Base-by-base conservation (phyloP, 345 rosid genomes). In the Syzygium aromaticum region DNA sequence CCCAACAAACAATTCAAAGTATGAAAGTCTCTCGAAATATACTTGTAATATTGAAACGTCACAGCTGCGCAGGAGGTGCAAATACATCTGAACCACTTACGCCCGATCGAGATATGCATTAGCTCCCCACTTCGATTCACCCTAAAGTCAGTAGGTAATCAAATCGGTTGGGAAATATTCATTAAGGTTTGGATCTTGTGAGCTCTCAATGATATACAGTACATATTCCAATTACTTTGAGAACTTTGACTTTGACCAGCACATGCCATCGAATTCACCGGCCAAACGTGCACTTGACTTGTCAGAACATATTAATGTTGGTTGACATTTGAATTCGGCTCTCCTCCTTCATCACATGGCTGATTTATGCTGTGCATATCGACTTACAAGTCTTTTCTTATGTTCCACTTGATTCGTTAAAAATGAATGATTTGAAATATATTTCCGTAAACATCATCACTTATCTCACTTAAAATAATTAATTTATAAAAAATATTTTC, bases 61-160 rank as follows among this genome's bases (percentile, higher is more conserved):
- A 61, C 0, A 8, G 73, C 73, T n/a, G 38, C 0, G 73, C 73
- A 61, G n/a, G 73, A 61, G 73, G 38, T 61, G 73, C 19, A 38
- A 8, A n/a, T 61, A 61, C 73, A 61, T 61, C 73, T n/a, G 73
- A n/a, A 61, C 19, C 19, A 6, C 16, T 61, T 6, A n/a, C 17
- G 0, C 73, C 0, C 0, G 19, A 61, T 1, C 30, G 38, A n/a
- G 38, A 61, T 13, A 13, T 61, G 19, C 38, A 3, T 61, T 13
- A n/a, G 73, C 73, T 61, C 54, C 54, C 54, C 54, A 53, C 54
- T 53, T 53, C 6, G 54, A 53, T 53, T 53, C 54, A 53, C 54
- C 22, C 43, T 53, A 53, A 53, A 53, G 54, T 53, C 8, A 7
- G 17, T 16, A 53, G 22, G 21, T 53, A 17, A 53, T 53, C 54